phyloP scores from a whole-genome alignment of 139 green algal species.

The Protoeuglena noctilucae region DNA sequence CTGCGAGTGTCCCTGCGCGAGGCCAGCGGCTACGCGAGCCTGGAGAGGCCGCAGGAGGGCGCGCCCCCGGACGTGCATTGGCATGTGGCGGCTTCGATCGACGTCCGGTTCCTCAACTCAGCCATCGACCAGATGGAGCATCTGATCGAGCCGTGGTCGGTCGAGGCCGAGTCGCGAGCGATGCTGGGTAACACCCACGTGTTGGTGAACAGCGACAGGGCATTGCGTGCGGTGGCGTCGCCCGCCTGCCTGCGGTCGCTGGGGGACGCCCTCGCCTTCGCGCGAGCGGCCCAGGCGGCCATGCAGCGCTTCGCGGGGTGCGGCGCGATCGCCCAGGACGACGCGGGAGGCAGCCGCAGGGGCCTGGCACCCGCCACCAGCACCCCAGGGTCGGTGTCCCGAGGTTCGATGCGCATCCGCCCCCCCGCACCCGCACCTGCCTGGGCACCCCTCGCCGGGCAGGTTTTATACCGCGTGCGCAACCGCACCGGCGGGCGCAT shows the following conservation, averaged over 20 bases:
- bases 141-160: conserved; percentile 16
- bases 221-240: conserved; percentile 13
- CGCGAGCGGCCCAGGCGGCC: too few species aligned
- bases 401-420: too few species aligned
- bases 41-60: conserved; percentile 5
- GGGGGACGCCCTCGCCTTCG: conserved; percentile 19
- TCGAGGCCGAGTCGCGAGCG: conserved; percentile 6
- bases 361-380: too few species aligned
- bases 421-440: too few species aligned
- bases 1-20: conserved; percentile 2
- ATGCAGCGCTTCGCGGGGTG: too few species aligned
- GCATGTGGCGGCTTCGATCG: conserved; percentile 1
- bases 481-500: too few species aligned
- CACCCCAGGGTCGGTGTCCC: too few species aligned
- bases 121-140: conserved; percentile 18
- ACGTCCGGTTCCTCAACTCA: conserved; percentile 21
- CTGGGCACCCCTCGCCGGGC: too few species aligned
- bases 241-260: conserved; percentile 18
- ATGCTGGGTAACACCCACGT: background rate
- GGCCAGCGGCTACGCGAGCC: background rate
- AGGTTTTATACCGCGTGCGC: too few species aligned
- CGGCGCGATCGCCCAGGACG: too few species aligned
- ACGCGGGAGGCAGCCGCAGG: too few species aligned
- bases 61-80: background rate
- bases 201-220: conserved; percentile 11